Conservation (phyloP, 371 early-diverging fungal genomes). For the Apophysomyces ossiformis region DNA sequence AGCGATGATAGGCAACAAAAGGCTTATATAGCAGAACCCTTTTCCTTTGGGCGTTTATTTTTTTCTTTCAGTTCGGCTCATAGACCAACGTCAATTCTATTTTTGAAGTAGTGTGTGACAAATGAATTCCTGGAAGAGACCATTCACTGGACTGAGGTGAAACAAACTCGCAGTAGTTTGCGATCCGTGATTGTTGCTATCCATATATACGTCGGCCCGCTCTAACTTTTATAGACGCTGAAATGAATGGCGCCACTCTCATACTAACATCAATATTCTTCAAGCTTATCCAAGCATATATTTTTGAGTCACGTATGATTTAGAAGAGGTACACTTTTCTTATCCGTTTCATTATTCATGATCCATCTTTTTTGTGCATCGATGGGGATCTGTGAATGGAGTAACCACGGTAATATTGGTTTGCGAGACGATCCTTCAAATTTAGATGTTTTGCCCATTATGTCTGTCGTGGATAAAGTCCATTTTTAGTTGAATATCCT, state of each 20-base stretch:
- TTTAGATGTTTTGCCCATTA: not conserved
- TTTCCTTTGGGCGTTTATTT: not conserved
- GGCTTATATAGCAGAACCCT: not conserved
- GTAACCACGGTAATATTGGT: not conserved
- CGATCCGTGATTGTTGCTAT: not conserved
- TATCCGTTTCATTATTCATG: no score
- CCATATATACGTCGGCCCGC: no score
- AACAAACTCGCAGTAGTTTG: not conserved
- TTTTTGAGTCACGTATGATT: no score
- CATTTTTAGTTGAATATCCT: constrained; percentile 3
- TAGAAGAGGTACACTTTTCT: no score
- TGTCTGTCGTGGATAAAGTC: constrained; percentile 2
- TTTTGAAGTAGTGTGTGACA: constrained; percentile 7
- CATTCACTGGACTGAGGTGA: constrained; percentile 8
- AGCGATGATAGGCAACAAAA: not conserved
- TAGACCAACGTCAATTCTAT: constrained; percentile 8
- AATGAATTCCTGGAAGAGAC: constrained; percentile 9
- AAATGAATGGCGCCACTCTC: no score
- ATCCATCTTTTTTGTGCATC: not conserved
- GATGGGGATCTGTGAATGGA: not conserved
- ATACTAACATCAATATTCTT: no score
- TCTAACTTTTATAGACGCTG: no score
- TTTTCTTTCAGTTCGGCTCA: not conserved
- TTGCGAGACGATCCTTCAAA: not conserved
- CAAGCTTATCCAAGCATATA: no score